Base-by-base conservation (phyloP, 305 asterid genomes). In the Fraxinus floribunda region DNA sequence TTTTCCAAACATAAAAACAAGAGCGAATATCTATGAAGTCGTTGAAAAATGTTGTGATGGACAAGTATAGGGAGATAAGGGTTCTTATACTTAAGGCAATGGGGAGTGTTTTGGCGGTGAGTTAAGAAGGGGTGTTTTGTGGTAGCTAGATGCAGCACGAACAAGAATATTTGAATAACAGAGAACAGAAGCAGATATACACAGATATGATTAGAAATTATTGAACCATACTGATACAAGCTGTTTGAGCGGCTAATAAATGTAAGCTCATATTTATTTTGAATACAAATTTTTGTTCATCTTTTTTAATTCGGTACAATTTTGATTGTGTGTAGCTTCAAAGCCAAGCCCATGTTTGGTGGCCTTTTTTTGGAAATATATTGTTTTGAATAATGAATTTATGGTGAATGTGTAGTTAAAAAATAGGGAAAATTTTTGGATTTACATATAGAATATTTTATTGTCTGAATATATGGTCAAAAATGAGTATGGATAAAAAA, bases 61-160 rank as follows among this genome's bases (percentile, higher is more conserved):
- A 85, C 22, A 52, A 44, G 18, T 46, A 62, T 80, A 80, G 49
- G 77, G 29, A 75, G 79, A 35, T 75, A 38, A 62, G 80, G 82
- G 78, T 2, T 71, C 88, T 87, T 89, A 86, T 92, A 87, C 86
- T 46, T 18, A 7, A 20, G 30, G 70, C 26, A 60, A 18, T 20
- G 2, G 11, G 9, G 35, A 3, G 85, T 26, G 13, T 73, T 86
- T 84, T 86, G 88, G 90, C 90, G 91, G 93, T 72, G 85, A 90
- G 85, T 88, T 84, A 87, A 78, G 82, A 55, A 68, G 57, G n/a
- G 55, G 55, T 3, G 16, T 44, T 44, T 36, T 26, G n/a, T 18
- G 29, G 38, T 16, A 52, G 24, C 24, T 22, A 22, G 64, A 46
- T 3, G 64, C 64, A 52, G 62, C 8, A 52, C 62, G 7, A 4